Percentiles rank a stretch among this genome's conserved stretches.
These are phyloP conservation scores for Isatis tinctoria DNA, from an alignment of 345 rosid species.

Conservation along the genomic window DNA sequence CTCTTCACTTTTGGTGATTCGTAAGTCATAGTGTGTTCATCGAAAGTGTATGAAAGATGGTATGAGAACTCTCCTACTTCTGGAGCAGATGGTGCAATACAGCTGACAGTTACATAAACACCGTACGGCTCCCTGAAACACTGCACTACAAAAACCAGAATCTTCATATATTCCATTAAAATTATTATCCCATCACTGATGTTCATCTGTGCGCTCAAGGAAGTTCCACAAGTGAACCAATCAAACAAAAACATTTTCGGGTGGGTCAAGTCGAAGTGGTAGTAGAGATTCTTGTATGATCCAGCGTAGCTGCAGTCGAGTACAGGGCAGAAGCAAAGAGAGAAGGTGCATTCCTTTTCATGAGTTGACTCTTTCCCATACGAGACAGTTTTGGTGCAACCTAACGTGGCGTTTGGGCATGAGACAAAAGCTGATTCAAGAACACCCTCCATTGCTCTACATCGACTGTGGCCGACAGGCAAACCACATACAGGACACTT, in stretches of 20 bases:
- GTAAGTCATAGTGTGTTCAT: no score
- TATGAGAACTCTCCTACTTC: no score
- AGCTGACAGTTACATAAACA: background rate
- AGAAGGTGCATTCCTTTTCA: slow-evolving; percentile 33
- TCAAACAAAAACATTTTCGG: background rate
- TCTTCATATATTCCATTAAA: background rate
- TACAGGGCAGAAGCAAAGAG: slow-evolving; percentile 47
- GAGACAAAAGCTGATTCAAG: slow-evolving; percentile 32
- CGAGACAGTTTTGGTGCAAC: slow-evolving; percentile 32
- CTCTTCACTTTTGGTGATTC: no score
- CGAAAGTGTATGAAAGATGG: no score
- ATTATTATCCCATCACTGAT: background rate
- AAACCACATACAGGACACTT: slow-evolving; percentile 41
- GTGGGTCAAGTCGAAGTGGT: slow-evolving; percentile 23
- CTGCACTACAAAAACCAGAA: background rate
- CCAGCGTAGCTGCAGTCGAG: slow-evolving; percentile 34
- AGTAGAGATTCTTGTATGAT: slow-evolving; percentile 25
- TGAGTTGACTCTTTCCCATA: slow-evolving; percentile 36
- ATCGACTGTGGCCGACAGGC: slow-evolving; percentile 43
- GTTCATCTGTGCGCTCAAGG: background rate
- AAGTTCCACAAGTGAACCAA: background rate
- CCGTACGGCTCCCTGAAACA: background rate
- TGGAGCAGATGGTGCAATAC: no score
- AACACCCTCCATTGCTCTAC: slow-evolving; percentile 48
- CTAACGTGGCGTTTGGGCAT: slow-evolving; percentile 42